phyloP scores from a whole-genome alignment of 2,329 filamentous ascomycete species.

The Scedosporium aurantiacum region DNA sequence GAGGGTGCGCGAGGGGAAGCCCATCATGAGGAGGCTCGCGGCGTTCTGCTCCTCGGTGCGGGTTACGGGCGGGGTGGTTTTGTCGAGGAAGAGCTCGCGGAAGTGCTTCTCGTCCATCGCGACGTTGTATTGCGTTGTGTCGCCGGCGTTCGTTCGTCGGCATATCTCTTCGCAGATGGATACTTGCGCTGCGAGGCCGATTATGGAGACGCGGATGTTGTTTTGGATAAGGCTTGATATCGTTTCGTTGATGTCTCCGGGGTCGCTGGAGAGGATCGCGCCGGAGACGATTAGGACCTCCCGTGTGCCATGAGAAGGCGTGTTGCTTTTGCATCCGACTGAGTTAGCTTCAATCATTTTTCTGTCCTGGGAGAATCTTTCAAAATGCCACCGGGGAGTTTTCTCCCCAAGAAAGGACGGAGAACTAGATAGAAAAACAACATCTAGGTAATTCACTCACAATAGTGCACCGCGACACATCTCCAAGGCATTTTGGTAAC shows the following conservation, averaged over 20 bases:
- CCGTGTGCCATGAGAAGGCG: conserved; percentile 83
- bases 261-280: conserved; percentile 80
- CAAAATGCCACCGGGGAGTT: too few species aligned
- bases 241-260: conserved; percentile 89
- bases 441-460: conserved; percentile 26
- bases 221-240: conserved; percentile 69
- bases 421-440: neutral
- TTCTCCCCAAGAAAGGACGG: conserved; percentile 6
- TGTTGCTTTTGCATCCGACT: conserved; percentile 47
- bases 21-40: conserved; percentile 83
- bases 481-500: conserved; percentile 88
- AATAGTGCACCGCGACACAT: conserved; percentile 90
- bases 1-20: conserved; percentile 80
- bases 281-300: conserved; percentile 90
- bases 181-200: conserved; percentile 84
- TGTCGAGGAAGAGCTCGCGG: conserved; percentile 74
- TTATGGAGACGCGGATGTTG: conserved; percentile 75
- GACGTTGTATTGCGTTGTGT: conserved; percentile 66
- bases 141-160: conserved; percentile 73
- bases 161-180: conserved; percentile 88
- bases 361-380: too few species aligned
- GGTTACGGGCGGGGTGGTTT: conserved; percentile 81
- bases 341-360: conserved; percentile 5
- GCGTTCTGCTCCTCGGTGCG: conserved; percentile 49
- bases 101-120: conserved; percentile 71